Conservation (phyloP, 1,284 basidiomycete genomes). For the Laetiporus sulphureus region DNA sequence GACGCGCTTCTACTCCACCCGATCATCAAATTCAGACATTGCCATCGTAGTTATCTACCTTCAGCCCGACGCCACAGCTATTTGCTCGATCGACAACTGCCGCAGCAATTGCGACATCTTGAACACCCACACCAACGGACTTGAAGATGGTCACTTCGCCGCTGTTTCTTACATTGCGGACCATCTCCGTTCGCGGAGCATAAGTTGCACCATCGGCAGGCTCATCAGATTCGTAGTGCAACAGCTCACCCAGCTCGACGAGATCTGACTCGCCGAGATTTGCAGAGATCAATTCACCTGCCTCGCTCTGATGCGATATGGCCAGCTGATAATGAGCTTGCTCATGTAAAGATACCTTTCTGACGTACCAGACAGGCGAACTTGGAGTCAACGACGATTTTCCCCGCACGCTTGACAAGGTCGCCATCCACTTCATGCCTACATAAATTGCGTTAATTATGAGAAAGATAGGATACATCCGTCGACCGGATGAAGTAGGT, state of each 20-base stretch:
- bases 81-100: conserved; percentile 37
- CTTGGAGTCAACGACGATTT: conserved; percentile 66
- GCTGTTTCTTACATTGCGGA: conserved; percentile 26
- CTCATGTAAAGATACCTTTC: no score
- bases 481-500: neutral
- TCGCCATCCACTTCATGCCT: conserved; percentile 57
- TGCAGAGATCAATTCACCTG: conserved; percentile 70
- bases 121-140: conserved; percentile 70
- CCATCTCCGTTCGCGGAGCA: conserved; percentile 12
- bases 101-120: conserved; percentile 65
- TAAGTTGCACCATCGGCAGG: conserved; percentile 8
- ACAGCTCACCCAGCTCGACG: conserved; percentile 58
- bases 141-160: conserved; percentile 68
- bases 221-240: conserved; percentile 23
- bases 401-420: conserved; percentile 45
- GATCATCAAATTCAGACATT: neutral
- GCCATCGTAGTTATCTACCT: conserved; percentile 32
- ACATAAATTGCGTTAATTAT: neutral
- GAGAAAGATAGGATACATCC: neutral
- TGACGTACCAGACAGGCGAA: conserved; percentile 47
- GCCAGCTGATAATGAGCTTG: no score
- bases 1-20: no score
- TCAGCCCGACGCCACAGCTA: conserved; percentile 30
- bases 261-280: conserved; percentile 31
- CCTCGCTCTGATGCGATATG: conserved; percentile 45